These are phyloP conservation scores for Yamadazyma trypodendri DNA, from an alignment of 1,139 yeast genomes.

Conservation along the genomic window DNA sequence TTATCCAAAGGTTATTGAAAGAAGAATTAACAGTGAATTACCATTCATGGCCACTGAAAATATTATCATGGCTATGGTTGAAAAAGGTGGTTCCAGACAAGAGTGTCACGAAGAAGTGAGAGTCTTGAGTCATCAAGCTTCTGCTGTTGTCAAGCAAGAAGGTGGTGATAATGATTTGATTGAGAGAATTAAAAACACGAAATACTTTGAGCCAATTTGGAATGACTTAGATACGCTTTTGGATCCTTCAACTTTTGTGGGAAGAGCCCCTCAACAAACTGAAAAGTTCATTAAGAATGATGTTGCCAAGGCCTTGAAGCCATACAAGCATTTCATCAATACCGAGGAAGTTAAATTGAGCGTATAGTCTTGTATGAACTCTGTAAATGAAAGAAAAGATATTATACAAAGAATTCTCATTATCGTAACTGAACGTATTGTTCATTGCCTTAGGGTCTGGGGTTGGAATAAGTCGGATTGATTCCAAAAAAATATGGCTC, in stretches of 20 bases:
- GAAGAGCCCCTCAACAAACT: conserved; percentile 98
- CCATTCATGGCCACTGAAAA: conserved; percentile 99
- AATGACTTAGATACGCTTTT: conserved; percentile 72
- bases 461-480: no score
- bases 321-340: conserved; percentile 60
- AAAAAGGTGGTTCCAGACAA: conserved; percentile 96
- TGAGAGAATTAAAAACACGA: conserved; percentile 76
- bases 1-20: conserved; percentile 96
- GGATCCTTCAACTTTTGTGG: conserved; percentile 93
- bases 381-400: neutral
- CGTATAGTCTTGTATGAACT: conserved; percentile 22
- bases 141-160: conserved; percentile 94
- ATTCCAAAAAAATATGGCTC: no score
- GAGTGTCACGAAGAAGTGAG: conserved; percentile 98
- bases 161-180: conserved; percentile 98
- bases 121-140: conserved; percentile 95
- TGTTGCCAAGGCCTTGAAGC: conserved; percentile 79
- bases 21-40: conserved; percentile 90
- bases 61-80: conserved; percentile 99
- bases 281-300: conserved; percentile 86
- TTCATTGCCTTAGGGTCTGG: no score
- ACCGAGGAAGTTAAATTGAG: conserved; percentile 57
- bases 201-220: conserved; percentile 90
- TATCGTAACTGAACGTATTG: no score
- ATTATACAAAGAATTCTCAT: no score